Evolutionary conservation across 208 protist species (phyloP).

Genomic region (Leishmania turanica): DNA sequence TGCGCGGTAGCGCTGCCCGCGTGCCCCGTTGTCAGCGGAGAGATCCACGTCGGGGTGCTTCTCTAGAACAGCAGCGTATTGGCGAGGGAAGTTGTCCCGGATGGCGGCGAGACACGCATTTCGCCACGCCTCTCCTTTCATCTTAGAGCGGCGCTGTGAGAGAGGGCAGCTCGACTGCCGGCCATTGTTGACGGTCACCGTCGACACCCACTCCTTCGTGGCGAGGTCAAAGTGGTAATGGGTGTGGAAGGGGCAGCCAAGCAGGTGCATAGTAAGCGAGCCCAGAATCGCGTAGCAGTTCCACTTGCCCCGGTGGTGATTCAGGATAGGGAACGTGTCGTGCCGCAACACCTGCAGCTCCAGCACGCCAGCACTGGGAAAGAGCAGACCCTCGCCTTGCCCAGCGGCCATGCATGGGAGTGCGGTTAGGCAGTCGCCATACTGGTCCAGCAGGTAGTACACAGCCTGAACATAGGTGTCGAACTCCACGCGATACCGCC

Average conservation of each 20-base stretch:
- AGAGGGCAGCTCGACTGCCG: slow-evolving; percentile 46
- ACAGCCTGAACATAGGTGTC: slow-evolving; percentile 83
- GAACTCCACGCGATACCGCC: slow-evolving; percentile 83
- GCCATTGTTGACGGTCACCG: slow-evolving; percentile 76
- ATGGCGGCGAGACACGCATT: slow-evolving; percentile 76
- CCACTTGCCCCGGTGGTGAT: slow-evolving; percentile 81
- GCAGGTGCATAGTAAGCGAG: slow-evolving; percentile 72
- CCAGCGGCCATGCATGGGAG: slow-evolving; percentile 26
- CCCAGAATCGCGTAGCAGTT: slow-evolving; percentile 86
- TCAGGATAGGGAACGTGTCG: slow-evolving; percentile 63
- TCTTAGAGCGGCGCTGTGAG: slow-evolving; percentile 58
- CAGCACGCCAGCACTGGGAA: slow-evolving; percentile 52
- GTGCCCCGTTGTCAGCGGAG: slow-evolving; percentile 63
- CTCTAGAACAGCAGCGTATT: slow-evolving; percentile 69
- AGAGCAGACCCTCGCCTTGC: slow-evolving; percentile 36
- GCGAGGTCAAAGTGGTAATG: slow-evolving; percentile 51
- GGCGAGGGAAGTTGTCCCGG: slow-evolving; percentile 81
- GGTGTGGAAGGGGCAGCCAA: slow-evolving; percentile 80
- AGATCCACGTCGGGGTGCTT: slow-evolving; percentile 84
- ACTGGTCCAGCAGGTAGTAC: slow-evolving; percentile 77
- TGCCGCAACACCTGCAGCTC: slow-evolving; percentile 67
- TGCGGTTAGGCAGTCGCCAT: slow-evolving; percentile 42
- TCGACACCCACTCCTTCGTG: slow-evolving; percentile 48
- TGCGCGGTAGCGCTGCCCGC: slow-evolving; percentile 63
- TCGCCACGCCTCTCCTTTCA: slow-evolving; percentile 81